phyloP scores from a whole-genome alignment of 345 rosid species.

The Schrenkiella parvula region DNA sequence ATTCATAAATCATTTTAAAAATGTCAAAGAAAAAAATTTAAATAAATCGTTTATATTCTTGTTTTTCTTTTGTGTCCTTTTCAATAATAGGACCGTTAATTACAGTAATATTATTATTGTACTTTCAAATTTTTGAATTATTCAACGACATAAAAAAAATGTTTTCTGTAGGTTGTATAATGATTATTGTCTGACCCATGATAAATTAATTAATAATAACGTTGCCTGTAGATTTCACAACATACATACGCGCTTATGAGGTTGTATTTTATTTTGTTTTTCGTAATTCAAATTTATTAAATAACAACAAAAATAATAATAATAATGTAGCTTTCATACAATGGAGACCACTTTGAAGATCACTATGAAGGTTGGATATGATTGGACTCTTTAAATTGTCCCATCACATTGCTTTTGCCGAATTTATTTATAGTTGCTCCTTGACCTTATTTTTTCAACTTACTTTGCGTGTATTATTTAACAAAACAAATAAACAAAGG shows the following conservation, averaged over 20 bases:
- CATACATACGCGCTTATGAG: conserved; percentile 3
- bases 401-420: conserved; percentile 12
- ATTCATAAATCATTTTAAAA: not conserved
- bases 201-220: not conserved
- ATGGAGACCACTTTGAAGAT: conserved; percentile 19
- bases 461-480: not conserved
- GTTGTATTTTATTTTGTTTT: not conserved
- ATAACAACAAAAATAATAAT: not conserved
- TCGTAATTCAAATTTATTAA: not conserved
- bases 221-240: not conserved
- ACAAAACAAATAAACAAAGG: not conserved
- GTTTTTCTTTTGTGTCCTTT: not conserved
- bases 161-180: not conserved
- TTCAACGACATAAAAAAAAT: not conserved
- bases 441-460: not conserved
- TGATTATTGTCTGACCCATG: conserved; percentile 3
- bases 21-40: not conserved
- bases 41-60: not conserved
- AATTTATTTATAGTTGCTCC: not conserved
- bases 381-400: conserved; percentile 22
- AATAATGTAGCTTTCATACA: conserved; percentile 13
- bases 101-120: not conserved
- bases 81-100: not conserved
- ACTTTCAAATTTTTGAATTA: not conserved
- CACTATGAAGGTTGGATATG: conserved; percentile 8